Evolutionary conservation across 345 rosid genomes (phyloP).

Genomic region (Fremontodendron californicum): DNA sequence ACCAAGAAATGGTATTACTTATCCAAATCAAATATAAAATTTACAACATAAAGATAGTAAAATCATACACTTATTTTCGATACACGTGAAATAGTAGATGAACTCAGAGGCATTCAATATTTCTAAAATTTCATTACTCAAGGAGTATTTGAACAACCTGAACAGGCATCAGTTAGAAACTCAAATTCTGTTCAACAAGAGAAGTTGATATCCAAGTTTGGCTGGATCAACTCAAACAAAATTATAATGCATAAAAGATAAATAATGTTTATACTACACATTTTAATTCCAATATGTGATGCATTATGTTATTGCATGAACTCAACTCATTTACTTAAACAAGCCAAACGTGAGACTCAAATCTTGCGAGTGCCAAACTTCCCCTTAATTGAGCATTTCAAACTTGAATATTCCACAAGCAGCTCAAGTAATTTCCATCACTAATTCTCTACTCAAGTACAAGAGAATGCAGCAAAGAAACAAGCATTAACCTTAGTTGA

Average conservation of each 20-base stretch:
- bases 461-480: constrained; percentile 1
- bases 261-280: neutral
- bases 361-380: neutral
- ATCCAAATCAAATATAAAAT: constrained; percentile 4
- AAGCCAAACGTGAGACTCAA: neutral
- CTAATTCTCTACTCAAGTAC: constrained; percentile 13
- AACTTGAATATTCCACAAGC: neutral
- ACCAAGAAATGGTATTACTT: constrained; percentile 2
- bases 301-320: neutral
- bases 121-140: neutral
- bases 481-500: constrained; percentile 75
- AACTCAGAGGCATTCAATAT: neutral
- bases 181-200: neutral
- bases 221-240: neutral
- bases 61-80: constrained; percentile 3
- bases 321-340: neutral
- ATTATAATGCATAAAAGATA: neutral
- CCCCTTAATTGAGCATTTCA: neutral
- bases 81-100: neutral
- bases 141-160: neutral
- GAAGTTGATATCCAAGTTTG: neutral
- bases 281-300: neutral
- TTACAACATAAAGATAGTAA: neutral
- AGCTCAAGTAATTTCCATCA: neutral
- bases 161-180: neutral